phyloP scores from a whole-genome alignment of 2,329 filamentous ascomycete species.

The Hypoxylon sp. region DNA sequence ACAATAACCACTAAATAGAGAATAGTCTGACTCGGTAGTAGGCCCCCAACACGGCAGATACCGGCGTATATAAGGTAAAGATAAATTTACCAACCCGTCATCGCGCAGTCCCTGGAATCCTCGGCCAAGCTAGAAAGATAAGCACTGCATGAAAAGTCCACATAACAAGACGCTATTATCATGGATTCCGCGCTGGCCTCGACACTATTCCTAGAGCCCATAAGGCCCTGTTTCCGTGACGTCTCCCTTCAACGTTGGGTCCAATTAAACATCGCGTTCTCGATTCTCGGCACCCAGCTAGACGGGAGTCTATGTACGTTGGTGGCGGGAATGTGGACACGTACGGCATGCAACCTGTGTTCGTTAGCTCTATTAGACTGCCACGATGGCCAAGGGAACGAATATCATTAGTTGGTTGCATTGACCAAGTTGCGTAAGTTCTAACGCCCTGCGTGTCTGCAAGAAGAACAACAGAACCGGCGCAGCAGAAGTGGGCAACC shows the following conservation, averaged over 20 bases:
- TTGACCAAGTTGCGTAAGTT: background rate
- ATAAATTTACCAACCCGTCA: slow-evolving; percentile 27
- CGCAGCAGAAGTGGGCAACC: slow-evolving; percentile 16
- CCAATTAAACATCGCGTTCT: slow-evolving; percentile 11
- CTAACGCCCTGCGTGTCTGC: slow-evolving; percentile 15
- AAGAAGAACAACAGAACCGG: slow-evolving; percentile 13
- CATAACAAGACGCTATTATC: slow-evolving; percentile 16
- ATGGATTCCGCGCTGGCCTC: slow-evolving; percentile 18
- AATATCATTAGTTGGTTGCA: slow-evolving; percentile 9
- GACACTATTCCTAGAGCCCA: slow-evolving; percentile 14
- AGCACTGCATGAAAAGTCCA: slow-evolving; percentile 15
- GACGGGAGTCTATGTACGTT: slow-evolving; percentile 18
- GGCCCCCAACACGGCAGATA: slow-evolving; percentile 26
- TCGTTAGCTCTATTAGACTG: slow-evolving; percentile 19
- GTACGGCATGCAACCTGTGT: slow-evolving; percentile 7
- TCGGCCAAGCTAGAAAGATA: slow-evolving; percentile 28
- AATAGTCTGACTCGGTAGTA: slow-evolving; percentile 30
- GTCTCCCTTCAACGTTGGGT: background rate
- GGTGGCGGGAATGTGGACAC: slow-evolving; percentile 11
- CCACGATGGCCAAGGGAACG: slow-evolving; percentile 26
- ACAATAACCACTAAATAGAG: slow-evolving; percentile 30
- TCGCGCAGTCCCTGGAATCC: slow-evolving; percentile 20
- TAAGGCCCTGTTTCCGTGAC: slow-evolving; percentile 15
- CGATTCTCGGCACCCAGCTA: slow-evolving; percentile 1
- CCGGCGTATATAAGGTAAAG: slow-evolving; percentile 27